phyloP scores from a whole-genome alignment of 805 yeast genomes.

The Hemisphaericaspora nanyangensis region DNA sequence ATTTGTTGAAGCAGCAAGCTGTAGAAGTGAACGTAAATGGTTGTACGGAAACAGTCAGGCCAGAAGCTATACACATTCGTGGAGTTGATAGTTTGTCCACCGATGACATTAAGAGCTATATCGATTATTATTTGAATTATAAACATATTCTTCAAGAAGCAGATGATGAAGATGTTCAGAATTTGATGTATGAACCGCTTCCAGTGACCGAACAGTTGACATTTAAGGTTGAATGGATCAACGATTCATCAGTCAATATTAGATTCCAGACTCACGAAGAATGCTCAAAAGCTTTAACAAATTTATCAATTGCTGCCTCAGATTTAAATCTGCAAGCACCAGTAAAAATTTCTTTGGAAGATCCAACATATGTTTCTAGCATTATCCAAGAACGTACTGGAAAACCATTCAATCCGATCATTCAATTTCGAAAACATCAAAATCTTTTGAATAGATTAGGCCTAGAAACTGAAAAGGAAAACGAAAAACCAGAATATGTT shows the following conservation, averaged over 20 bases:
- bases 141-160: slow-evolving; percentile 12
- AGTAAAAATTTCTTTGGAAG: slow-evolving; percentile 7
- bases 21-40: slow-evolving; percentile 32
- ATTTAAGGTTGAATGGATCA: slow-evolving; percentile 60
- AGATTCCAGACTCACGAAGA: slow-evolving; percentile 46
- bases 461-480: slow-evolving; percentile 9
- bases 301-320: slow-evolving; percentile 25
- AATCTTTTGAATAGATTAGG: slow-evolving; percentile 29
- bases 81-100: slow-evolving; percentile 69
- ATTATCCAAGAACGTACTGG: slow-evolving; percentile 37
- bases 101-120: slow-evolving; percentile 51
- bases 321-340: not conserved
- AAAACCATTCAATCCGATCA: slow-evolving; percentile 35
- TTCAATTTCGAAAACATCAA: slow-evolving; percentile 29
- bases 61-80: slow-evolving; percentile 45
- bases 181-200: slow-evolving; percentile 16
- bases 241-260: slow-evolving; percentile 57
- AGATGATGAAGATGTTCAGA: slow-evolving; percentile 10
- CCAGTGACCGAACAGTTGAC: slow-evolving; percentile 27
- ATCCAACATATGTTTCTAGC: slow-evolving; percentile 16
- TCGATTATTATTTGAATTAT: slow-evolving; percentile 45
- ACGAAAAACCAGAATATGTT: slow-evolving; percentile 11
- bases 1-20: slow-evolving; percentile 26
- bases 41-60: slow-evolving; percentile 31
- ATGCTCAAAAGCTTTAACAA: slow-evolving; percentile 34